These are phyloP conservation scores for Acrodontium crateriforme DNA, from an alignment of 2,329 filamentous ascomycete species.

Conservation along the genomic window DNA sequence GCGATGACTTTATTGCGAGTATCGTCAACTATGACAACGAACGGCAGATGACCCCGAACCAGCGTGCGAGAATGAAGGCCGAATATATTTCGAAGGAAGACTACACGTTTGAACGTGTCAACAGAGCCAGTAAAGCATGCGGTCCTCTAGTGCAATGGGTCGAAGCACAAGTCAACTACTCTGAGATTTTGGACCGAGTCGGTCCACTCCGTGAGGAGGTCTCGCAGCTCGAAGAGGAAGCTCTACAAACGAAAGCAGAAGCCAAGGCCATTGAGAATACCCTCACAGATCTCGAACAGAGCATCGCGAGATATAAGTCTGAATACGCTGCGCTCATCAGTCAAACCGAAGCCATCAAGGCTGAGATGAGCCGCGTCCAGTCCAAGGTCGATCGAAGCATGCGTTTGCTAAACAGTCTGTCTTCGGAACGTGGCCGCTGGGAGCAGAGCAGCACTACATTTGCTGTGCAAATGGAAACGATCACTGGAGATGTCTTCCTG, in stretches of 20 bases:
- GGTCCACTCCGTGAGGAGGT: conserved; percentile 89
- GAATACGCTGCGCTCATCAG: conserved; percentile 94
- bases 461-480: conserved; percentile 90
- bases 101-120: conserved; percentile 92
- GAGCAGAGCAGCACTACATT: conserved; percentile 96
- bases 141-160: conserved; percentile 97
- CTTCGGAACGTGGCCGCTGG: conserved; percentile 86
- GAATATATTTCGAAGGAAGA: conserved; percentile 88
- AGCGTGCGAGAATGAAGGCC: conserved; percentile 78
- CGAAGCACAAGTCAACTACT: conserved; percentile 89
- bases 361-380: conserved; percentile 89
- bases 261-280: conserved; percentile 83
- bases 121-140: conserved; percentile 90
- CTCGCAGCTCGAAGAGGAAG: conserved; percentile 69
- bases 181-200: conserved; percentile 89
- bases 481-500: conserved; percentile 88
- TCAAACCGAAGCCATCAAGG: conserved; percentile 92
- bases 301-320: conserved; percentile 87
- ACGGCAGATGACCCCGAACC: conserved; percentile 72
- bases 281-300: conserved; percentile 69
- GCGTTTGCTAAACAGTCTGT: conserved; percentile 82
- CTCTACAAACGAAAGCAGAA: conserved; percentile 82
- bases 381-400: conserved; percentile 98
- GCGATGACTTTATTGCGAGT: conserved; percentile 93
- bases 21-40: conserved; percentile 97